Conservation (phyloP, 495 filamentous ascomycete species). For the Tricharina praecox region DNA sequence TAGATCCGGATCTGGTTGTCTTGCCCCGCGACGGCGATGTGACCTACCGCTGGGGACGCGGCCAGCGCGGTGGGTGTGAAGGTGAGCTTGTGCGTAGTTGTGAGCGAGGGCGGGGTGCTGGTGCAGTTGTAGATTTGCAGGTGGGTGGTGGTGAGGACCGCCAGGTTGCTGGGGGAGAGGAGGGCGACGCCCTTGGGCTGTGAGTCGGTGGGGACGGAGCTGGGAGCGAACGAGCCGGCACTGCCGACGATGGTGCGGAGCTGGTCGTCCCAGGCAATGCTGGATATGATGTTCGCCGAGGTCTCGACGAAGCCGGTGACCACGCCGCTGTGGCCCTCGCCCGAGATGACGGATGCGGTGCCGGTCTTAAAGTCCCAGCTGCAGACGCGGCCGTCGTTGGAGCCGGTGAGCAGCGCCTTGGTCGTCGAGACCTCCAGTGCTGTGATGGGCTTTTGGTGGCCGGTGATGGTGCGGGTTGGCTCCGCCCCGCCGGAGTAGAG, state of each 20-base stretch:
- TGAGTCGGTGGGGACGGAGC: conserved; percentile 30
- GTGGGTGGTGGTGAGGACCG: conserved; percentile 5
- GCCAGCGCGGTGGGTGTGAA: conserved; percentile 55
- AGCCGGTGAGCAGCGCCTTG: conserved; percentile 65
- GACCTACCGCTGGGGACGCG: conserved; percentile 36
- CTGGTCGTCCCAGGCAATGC: conserved; percentile 90
- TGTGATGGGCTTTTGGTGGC: conserved; percentile 89
- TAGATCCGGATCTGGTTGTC: conserved; percentile 57
- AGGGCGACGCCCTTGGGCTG: conserved; percentile 45
- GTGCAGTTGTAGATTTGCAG: conserved; percentile 17
- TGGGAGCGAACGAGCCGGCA: conserved; percentile 42
- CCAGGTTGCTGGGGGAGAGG: conserved; percentile 5
- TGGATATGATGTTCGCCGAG: conserved; percentile 48
- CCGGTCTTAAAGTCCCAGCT: conserved; percentile 63
- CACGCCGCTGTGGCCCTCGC: conserved; percentile 69
- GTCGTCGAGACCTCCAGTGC: conserved; percentile 41
- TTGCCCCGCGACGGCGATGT: conserved; percentile 58
- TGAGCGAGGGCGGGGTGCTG: conserved; percentile 5
- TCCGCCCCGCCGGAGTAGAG: conserved; percentile 49
- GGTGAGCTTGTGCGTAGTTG: conserved; percentile 28
- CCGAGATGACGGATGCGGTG: conserved; percentile 48
- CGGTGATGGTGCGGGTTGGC: conserved; percentile 57
- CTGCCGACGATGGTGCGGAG: conserved; percentile 56
- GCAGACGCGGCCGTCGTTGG: conserved; percentile 73
- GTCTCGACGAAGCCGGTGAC: conserved; percentile 55